Conservation (phyloP, 495 filamentous ascomycete species). For the Chaetomium fimeti region DNA sequence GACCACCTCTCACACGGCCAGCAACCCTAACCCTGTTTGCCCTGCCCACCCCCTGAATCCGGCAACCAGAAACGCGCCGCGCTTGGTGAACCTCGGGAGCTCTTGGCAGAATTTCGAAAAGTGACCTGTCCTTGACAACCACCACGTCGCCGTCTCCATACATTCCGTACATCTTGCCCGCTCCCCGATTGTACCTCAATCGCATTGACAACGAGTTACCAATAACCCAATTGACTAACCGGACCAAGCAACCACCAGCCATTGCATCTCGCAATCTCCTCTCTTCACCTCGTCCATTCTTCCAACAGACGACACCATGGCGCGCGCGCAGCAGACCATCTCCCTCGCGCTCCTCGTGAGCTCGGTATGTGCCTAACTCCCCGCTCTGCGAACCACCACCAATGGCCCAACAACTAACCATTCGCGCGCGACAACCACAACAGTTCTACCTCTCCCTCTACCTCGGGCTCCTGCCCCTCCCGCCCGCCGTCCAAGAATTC, state of each 20-base stretch:
- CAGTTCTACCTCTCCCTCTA: conserved; percentile 87
- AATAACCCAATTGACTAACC: background rate
- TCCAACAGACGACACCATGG: conserved; percentile 58
- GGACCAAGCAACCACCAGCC: background rate
- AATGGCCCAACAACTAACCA: background rate
- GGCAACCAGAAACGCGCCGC: conserved; percentile 5
- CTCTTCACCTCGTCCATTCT: background rate
- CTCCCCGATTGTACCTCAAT: too few species aligned
- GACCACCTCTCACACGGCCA: too few species aligned
- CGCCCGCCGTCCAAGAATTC: conserved; percentile 65
- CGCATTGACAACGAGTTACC: background rate
- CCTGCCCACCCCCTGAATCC: background rate
- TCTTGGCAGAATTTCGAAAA: background rate
- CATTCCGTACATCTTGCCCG: background rate
- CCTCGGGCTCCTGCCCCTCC: conserved; percentile 81
- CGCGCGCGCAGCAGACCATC: conserved; percentile 88
- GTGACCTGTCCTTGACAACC: conserved; percentile 14
- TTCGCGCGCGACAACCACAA: background rate
- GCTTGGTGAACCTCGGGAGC: background rate
- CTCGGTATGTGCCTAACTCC: conserved; percentile 57
- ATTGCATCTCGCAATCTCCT: background rate
- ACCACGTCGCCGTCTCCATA: background rate
- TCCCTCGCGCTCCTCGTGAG: conserved; percentile 81
- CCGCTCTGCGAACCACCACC: background rate
- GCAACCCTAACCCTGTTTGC: conserved; percentile 7